A percentile compares a stretch with the other conserved stretches of the same genome.
phyloP scores from a whole-genome alignment of 352 stramenopile genomes.

The Phytophthora pini region DNA sequence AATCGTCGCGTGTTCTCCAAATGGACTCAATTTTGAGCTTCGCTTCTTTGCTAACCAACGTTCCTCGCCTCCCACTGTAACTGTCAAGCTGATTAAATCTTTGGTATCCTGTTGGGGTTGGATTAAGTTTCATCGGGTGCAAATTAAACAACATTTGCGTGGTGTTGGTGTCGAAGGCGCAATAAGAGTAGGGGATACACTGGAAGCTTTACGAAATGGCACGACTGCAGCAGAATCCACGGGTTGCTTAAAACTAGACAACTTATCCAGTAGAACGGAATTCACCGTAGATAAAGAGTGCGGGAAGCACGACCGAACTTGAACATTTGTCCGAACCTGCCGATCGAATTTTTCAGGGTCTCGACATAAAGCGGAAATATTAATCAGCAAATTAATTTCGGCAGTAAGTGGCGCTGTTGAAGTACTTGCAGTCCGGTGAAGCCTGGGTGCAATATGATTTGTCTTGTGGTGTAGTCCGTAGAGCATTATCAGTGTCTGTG shows the following conservation, averaged over 20 bases:
- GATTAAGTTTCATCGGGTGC: constrained; percentile 5
- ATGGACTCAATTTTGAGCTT: not conserved
- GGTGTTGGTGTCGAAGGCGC: not conserved
- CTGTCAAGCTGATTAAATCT: constrained; percentile 9
- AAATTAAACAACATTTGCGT: not conserved
- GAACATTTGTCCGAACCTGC: constrained; percentile 1
- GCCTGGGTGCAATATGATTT: not conserved
- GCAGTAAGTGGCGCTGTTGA: not conserved
- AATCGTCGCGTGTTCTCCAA: constrained; percentile 1
- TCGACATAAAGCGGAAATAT: constrained; percentile 10
- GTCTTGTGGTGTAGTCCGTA: constrained; percentile 14
- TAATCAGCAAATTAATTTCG: constrained; percentile 1
- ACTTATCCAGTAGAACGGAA: constrained; percentile 8
- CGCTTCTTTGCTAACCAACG: not conserved
- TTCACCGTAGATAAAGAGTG: constrained; percentile 9
- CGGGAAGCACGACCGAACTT: constrained; percentile 16
- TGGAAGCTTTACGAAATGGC: constrained; percentile 16
- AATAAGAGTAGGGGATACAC: constrained; percentile 1
- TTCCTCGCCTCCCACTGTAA: not conserved
- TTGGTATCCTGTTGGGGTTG: not conserved
- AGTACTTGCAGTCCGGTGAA: not conserved
- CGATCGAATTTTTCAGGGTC: constrained; percentile 7
- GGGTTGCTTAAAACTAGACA: not conserved
- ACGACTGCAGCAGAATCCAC: constrained; percentile 3
- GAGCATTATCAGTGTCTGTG: constrained; percentile 19